phyloP scores from a whole-genome alignment of 345 rosid genomes.

The Eucalyptus sideroxylon region DNA sequence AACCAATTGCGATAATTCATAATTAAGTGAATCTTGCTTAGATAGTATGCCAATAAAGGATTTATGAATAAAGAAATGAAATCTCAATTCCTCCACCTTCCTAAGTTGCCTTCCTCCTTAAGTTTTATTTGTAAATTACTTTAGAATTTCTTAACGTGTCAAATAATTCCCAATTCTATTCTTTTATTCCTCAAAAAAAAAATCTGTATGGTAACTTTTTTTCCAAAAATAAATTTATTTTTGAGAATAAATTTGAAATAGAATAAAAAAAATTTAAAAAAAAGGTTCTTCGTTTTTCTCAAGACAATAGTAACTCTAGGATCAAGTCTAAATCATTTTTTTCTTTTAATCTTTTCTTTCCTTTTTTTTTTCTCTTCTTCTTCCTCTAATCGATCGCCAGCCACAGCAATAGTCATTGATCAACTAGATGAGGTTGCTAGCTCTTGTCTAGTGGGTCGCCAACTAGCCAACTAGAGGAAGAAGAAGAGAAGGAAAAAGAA shows the following conservation, averaged over 20 bases:
- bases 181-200: rapidly evolving
- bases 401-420: rapidly evolving
- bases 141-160: rapidly evolving
- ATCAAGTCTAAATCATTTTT: no score
- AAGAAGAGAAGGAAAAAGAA: no score
- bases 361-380: no score
- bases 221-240: rapidly evolving
- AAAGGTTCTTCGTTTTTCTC: no score
- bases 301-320: no score
- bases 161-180: rapidly evolving
- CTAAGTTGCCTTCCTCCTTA: neutral
- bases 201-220: rapidly evolving
- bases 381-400: rapidly evolving
- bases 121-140: neutral
- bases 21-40: neutral
- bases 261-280: rapidly evolving
- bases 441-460: rapidly evolving
- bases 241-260: no score
- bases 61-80: neutral
- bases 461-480: rapidly evolving
- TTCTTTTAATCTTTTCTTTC: no score
- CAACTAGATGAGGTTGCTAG: no score
- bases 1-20: neutral
- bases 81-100: neutral
- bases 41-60: neutral